Percentiles rank a stretch among this genome's conserved stretches.
phyloP scores from a whole-genome alignment of 345 rosid genomes.

The Mercurialis annua region DNA sequence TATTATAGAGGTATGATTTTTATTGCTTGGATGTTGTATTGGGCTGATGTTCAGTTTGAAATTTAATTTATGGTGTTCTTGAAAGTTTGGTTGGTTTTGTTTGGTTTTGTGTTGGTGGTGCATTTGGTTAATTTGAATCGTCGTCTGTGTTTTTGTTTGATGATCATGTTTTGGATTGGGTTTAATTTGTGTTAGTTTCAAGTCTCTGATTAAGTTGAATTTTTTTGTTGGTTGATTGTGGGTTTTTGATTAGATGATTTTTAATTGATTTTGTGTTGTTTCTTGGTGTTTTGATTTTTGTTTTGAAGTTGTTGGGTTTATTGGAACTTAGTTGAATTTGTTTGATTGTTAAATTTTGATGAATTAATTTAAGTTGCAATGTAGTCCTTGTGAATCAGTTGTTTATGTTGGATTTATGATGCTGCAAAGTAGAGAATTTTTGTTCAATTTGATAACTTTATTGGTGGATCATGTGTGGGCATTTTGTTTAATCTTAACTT shows the following conservation, averaged over 20 bases:
- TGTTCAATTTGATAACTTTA: slow-evolving; percentile 5
- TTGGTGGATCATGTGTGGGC: neutral
- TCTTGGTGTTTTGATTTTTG: neutral
- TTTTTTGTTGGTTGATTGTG: neutral
- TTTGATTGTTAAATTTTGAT: slow-evolving; percentile 6
- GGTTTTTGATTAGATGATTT: neutral
- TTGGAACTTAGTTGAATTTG: slow-evolving; percentile 1
- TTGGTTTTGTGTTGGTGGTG: slow-evolving; percentile 17
- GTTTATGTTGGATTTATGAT: neutral
- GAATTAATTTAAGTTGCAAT: neutral
- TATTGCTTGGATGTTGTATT: neutral
- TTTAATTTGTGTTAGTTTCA: slow-evolving; percentile 10
- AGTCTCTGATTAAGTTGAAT: neutral
- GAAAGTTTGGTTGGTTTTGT: slow-evolving; percentile 8
- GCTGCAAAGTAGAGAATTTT: neutral
- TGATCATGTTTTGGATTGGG: neutral
- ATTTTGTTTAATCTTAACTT: neutral
- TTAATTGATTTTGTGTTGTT: neutral
- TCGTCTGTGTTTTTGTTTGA: slow-evolving; percentile 14
- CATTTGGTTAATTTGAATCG: slow-evolving; percentile 24
- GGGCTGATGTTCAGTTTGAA: slow-evolving; percentile 6
- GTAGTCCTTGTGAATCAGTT: slow-evolving; percentile 3
- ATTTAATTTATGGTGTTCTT: neutral
- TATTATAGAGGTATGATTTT: slow-evolving; percentile 15
- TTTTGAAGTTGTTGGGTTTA: neutral